These are phyloP conservation scores for Hevea brasiliensis DNA, from an alignment of 345 rosid species.

Conservation along the genomic window DNA sequence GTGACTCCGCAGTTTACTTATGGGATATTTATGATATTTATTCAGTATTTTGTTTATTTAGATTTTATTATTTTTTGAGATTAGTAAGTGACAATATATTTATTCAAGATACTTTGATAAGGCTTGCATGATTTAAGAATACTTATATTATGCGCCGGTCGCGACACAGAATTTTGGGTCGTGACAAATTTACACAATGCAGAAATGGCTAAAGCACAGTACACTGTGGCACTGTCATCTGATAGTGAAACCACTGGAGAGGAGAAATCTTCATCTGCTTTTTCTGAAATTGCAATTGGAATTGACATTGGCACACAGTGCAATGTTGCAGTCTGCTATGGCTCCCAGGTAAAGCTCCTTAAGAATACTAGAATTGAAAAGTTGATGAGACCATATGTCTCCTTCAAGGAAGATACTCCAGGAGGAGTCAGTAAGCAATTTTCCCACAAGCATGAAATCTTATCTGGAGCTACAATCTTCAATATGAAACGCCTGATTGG, in stretches of 20 bases:
- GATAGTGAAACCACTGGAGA: constrained; percentile 79
- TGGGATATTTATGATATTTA: no score
- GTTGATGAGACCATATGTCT: constrained; percentile 70
- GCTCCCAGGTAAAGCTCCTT: constrained; percentile 75
- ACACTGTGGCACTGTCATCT: constrained; percentile 85
- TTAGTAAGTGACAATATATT: no score
- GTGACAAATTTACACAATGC: no score
- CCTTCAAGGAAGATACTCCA: constrained; percentile 70
- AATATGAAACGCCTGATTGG: constrained; percentile 92
- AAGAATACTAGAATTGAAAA: constrained; percentile 72
- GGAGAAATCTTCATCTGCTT: constrained; percentile 58
- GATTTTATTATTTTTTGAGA: no score
- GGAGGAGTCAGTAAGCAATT: constrained; percentile 78
- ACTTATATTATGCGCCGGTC: no score
- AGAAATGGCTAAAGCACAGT: constrained; percentile 75
- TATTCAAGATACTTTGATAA: no score
- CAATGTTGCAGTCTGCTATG: constrained; percentile 82
- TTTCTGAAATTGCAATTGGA: constrained; percentile 79
- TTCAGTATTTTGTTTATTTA: no score
- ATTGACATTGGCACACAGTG: constrained; percentile 86
- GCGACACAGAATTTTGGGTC: no score
- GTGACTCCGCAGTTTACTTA: no score
- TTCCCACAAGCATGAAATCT: constrained; percentile 68
- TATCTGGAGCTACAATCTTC: constrained; percentile 79
- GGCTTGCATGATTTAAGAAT: no score